Conservation (phyloP, 805 yeast genomes). For the Suhomyces xylopsoci region DNA sequence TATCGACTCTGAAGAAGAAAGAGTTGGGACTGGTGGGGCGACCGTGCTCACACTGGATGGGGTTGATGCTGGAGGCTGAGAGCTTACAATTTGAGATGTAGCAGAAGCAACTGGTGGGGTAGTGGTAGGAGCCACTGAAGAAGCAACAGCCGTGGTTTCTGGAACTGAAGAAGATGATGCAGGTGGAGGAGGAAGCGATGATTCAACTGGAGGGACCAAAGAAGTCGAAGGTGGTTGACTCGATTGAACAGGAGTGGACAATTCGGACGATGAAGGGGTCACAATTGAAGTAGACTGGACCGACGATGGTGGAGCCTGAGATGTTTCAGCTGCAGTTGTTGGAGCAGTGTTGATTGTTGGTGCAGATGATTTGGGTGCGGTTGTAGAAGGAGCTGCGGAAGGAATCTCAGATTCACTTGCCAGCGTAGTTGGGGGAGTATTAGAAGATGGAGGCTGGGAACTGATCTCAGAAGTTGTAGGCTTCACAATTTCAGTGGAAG, state of each 20-base stretch:
- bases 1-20: neutral
- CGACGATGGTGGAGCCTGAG: neutral
- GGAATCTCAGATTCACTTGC: neutral
- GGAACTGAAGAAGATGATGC: neutral
- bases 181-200: neutral
- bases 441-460: neutral
- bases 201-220: neutral
- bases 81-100: neutral
- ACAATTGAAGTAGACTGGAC: neutral
- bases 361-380: neutral
- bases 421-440: constrained; percentile 1
- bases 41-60: neutral
- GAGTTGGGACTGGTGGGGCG: neutral
- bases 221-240: neutral
- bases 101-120: neutral
- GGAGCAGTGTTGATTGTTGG: neutral
- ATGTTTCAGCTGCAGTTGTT: neutral
- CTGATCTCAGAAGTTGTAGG: neutral
- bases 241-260: neutral
- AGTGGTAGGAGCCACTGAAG: neutral
- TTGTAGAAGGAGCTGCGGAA: neutral
- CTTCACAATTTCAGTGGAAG: neutral
- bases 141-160: neutral
- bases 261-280: neutral
- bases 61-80: neutral